A percentile compares a stretch with the other conserved stretches of the same genome.
Evolutionary conservation across 371 early-diverging fungal genomes (phyloP).

Genomic region (Blakeslea trispora): DNA sequence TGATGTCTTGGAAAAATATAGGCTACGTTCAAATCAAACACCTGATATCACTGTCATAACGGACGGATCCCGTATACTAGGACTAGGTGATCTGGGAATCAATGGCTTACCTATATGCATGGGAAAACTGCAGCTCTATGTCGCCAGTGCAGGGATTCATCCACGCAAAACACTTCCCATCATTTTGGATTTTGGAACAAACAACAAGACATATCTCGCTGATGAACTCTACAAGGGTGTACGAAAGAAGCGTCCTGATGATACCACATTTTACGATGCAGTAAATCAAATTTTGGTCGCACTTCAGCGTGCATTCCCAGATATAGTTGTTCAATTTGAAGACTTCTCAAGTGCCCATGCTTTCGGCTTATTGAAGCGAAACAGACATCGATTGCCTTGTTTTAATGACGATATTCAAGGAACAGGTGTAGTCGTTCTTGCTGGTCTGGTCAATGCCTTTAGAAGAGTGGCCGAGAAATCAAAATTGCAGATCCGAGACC

Average conservation of each 20-base stretch:
- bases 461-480: constrained; percentile 55
- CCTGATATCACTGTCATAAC: constrained; percentile 88
- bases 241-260: constrained; percentile 69
- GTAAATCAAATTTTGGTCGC: constrained; percentile 80
- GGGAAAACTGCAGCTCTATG: constrained; percentile 89
- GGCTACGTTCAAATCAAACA: constrained; percentile 30
- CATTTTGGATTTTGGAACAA: constrained; percentile 87
- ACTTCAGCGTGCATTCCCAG: constrained; percentile 70
- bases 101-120: constrained; percentile 93
- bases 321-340: constrained; percentile 88
- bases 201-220: constrained; percentile 73
- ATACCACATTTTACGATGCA: constrained; percentile 74
- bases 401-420: constrained; percentile 79
- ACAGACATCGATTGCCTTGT: constrained; percentile 66
- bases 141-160: constrained; percentile 88
- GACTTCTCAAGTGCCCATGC: constrained; percentile 92
- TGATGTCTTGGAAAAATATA: constrained; percentile 72
- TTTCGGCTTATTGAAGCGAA: constrained; percentile 68
- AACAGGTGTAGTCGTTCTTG: constrained; percentile 90
- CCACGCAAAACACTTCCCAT: constrained; percentile 87
- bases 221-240: constrained; percentile 90
- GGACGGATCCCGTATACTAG: constrained; percentile 91
- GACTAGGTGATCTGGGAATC: constrained; percentile 90
- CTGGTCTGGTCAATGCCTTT: constrained; percentile 91
- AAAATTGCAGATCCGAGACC: constrained; percentile 63